Evolutionary conservation across 768 basidiomycete genomes (phyloP).

Genomic region (Kwoniella bestiolae): DNA sequence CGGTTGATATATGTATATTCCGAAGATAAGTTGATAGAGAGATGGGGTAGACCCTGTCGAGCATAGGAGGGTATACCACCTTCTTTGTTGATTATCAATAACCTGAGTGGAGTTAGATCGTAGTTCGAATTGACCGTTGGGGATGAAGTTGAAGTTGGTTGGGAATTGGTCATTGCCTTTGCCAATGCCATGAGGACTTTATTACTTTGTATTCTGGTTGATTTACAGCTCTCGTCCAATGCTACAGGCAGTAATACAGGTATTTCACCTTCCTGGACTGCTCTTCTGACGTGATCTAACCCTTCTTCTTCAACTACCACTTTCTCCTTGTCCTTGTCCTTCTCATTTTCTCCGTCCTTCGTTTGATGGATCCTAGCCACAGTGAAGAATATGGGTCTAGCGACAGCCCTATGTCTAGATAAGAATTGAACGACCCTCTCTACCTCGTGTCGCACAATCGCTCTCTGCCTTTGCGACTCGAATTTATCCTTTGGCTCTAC

Average conservation of each 20-base stretch:
- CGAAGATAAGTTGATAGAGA: slow-evolving; percentile 88
- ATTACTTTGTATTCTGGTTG: slow-evolving; percentile 81
- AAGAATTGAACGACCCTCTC: slow-evolving; percentile 82
- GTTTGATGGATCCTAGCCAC: slow-evolving; percentile 60
- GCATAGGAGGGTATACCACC: slow-evolving; percentile 98
- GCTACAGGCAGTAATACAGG: slow-evolving; percentile 94
- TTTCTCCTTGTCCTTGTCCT: slow-evolving; percentile 53
- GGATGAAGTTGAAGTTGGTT: slow-evolving; percentile 57
- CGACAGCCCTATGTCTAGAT: slow-evolving; percentile 80
- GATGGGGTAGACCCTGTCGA: slow-evolving; percentile 88
- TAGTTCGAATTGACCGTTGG: slow-evolving; percentile 54
- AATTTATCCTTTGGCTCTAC: slow-evolving; percentile 35
- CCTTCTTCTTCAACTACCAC: slow-evolving; percentile 74
- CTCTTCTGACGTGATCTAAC: slow-evolving; percentile 80
- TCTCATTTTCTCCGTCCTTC: slow-evolving; percentile 53
- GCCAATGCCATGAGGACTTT: slow-evolving; percentile 85
- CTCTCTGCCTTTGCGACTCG: slow-evolving; percentile 41
- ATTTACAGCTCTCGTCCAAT: slow-evolving; percentile 85
- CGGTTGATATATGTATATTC: slow-evolving; percentile 82
- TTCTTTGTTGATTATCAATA: slow-evolving; percentile 96
- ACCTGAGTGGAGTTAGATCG: slow-evolving; percentile 88
- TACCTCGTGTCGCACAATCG: slow-evolving; percentile 68
- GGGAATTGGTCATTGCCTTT: slow-evolving; percentile 71
- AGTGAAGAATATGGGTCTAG: slow-evolving; percentile 85
- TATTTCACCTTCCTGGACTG: slow-evolving; percentile 90